phyloP scores from a whole-genome alignment of 371 early-diverging fungal species.

The Rhizopus microsporus region DNA sequence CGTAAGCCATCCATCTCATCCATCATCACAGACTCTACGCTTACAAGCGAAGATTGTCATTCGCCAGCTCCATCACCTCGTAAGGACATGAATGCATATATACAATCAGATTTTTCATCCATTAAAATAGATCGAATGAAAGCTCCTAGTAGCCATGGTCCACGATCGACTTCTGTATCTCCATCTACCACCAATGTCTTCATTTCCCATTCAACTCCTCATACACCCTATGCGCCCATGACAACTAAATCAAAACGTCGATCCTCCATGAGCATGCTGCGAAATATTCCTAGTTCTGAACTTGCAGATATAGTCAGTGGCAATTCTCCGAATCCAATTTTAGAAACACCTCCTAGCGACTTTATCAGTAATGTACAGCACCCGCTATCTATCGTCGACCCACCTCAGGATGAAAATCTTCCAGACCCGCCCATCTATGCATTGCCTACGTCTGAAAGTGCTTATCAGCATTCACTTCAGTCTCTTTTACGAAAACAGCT shows the following conservation, averaged over 20 bases:
- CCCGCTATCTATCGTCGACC: not conserved
- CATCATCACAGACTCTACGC: conserved; percentile 28
- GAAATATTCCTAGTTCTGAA: conserved; percentile 38
- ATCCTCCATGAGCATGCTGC: conserved; percentile 37
- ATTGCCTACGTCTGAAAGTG: conserved; percentile 8
- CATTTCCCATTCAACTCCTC: conserved; percentile 15
- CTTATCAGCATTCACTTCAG: conserved; percentile 36
- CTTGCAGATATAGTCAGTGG: conserved; percentile 36
- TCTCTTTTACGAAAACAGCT: conserved; percentile 35
- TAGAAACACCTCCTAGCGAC: conserved; percentile 25
- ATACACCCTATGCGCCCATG: conserved; percentile 11
- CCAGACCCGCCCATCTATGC: not conserved
- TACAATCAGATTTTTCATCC: not conserved
- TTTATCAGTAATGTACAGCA: conserved; percentile 8
- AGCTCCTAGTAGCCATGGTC: conserved; percentile 10
- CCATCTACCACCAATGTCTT: conserved; percentile 14
- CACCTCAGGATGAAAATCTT: not conserved
- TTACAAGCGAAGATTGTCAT: conserved; percentile 25
- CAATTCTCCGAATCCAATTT: conserved; percentile 32
- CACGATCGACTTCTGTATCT: conserved; percentile 17
- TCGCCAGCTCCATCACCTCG: conserved; percentile 29
- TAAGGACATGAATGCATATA: conserved; percentile 7
- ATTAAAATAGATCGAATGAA: conserved; percentile 14
- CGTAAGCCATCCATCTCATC: conserved; percentile 33
- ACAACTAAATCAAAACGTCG: conserved; percentile 23